A percentile compares a stretch with the other conserved stretches of the same genome.
These are phyloP conservation scores for Zygosaccharomyces kombuchaensis DNA, from an alignment of 805 yeast genomes.

Conservation along the genomic window DNA sequence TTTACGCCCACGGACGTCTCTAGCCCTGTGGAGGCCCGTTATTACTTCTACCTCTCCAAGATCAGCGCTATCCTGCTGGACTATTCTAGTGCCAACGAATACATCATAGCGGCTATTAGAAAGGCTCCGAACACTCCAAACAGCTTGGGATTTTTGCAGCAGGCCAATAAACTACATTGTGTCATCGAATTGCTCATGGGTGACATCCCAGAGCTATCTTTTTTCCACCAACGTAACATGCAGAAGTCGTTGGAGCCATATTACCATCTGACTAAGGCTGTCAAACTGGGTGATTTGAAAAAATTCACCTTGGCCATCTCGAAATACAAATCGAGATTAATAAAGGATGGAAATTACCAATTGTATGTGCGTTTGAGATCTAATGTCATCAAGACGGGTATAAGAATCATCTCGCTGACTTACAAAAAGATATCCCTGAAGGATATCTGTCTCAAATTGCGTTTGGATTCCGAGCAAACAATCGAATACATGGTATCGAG, in stretches of 20 bases:
- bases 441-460: constrained; percentile 90
- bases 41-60: constrained; percentile 85
- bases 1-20: constrained; percentile 63
- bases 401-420: constrained; percentile 84
- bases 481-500: constrained; percentile 97
- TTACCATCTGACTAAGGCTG: constrained; percentile 84
- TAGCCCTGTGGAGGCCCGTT: constrained; percentile 86
- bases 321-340: constrained; percentile 56
- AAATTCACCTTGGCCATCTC: constrained; percentile 68
- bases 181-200: constrained; percentile 92
- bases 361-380: constrained; percentile 87
- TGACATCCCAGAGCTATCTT: constrained; percentile 86
- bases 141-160: constrained; percentile 83
- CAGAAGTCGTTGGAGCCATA: constrained; percentile 71
- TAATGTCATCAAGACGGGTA: constrained; percentile 96
- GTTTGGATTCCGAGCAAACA: constrained; percentile 88
- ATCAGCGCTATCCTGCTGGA: constrained; percentile 89
- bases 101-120: constrained; percentile 89
- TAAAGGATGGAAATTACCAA: constrained; percentile 75
- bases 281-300: constrained; percentile 83
- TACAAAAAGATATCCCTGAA: constrained; percentile 86
- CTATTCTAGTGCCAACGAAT: constrained; percentile 86
- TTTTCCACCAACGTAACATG: constrained; percentile 62
- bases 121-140: constrained; percentile 89
- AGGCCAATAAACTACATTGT: constrained; percentile 82